Base-by-base conservation (phyloP, 1,139 yeast genomes). In the Debaryomycetaceae sp. region DNA sequence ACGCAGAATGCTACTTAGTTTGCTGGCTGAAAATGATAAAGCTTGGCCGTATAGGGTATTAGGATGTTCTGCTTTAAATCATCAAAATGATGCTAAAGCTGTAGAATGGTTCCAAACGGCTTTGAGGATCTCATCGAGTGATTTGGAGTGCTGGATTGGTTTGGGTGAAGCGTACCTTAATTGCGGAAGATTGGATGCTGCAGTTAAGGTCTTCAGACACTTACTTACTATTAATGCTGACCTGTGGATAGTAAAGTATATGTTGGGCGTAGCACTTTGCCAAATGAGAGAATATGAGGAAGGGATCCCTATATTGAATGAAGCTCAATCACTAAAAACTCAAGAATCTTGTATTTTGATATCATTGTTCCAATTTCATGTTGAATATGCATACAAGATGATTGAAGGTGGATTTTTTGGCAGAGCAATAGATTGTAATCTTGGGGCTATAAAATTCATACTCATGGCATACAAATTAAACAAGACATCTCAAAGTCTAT, bases 101-200 rank as follows among this genome's bases (percentile, higher is more conserved):
- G 84, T 91, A 38, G 93, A 87, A 60, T 83, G 87, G 80, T 90
- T 89, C 58, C 99, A 93, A 63, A 79, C 83, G 27, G 91, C 97
- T 0, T 70, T 95, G 45, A 75, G 98, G 49, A 69, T 87, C 52
- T 70, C 82, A 35, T 71, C 86, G 0, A 57, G 62, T 46, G 97
- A 93, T 63, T 63, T 78, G 6, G 84, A 87, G 53, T 84, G 96
- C 9, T 91, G 98, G 98, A 74, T 87, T 24, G 97, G 97, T 0
- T 70, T 93, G 35, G 99, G 99, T 20, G 99, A 95, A 62, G 95
- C 97, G 0, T 93, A 93, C 60, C 73, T 77, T 46, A 80, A 83
- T 39, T 81, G 95, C 63, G 99, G 99, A 5, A 76, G 97, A 50
- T 70, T 84, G 41, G 93, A 87, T 47, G 96, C 98, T 2, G 89